Conservation (phyloP, 2,329 filamentous ascomycete species). For the Colletotrichum sublineola region DNA sequence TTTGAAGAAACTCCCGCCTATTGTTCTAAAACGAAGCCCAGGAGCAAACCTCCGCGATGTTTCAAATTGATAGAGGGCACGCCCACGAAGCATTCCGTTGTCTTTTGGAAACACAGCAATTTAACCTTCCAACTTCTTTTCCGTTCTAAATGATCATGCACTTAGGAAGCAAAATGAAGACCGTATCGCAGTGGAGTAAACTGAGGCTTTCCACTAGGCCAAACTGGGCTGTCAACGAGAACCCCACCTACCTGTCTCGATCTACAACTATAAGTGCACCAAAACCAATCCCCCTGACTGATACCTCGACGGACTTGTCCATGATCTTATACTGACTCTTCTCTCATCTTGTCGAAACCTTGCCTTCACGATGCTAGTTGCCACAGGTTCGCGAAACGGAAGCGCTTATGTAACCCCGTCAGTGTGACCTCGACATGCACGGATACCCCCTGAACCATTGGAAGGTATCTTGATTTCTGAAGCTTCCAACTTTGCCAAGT, state of each 20-base stretch:
- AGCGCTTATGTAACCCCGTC: slow-evolving; percentile 3
- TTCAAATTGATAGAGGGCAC: not conserved
- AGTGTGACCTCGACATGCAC: not conserved
- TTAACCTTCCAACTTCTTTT: not conserved
- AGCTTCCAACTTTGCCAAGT: slow-evolving; percentile 33
- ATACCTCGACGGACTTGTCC: not conserved
- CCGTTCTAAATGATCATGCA: too few relatives aligned
- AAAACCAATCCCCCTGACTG: not conserved
- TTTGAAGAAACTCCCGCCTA: not conserved
- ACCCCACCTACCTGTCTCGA: not conserved
- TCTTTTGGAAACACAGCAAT: not conserved
- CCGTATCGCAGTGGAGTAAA: not conserved
- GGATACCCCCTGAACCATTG: slow-evolving; percentile 21
- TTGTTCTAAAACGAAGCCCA: too few relatives aligned
- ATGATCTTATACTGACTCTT: not conserved
- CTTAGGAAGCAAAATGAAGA: not conserved
- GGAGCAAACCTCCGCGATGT: too few relatives aligned
- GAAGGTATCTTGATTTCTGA: slow-evolving; percentile 12
- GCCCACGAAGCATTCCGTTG: too few relatives aligned
- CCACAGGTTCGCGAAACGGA: not conserved
- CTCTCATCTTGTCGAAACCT: not conserved
- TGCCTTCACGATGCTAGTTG: not conserved
- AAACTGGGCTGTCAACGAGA: not conserved
- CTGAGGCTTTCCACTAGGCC: not conserved
- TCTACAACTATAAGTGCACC: not conserved